phyloP scores from a whole-genome alignment of 768 basidiomycete species.

The Tephrocybe sp. region DNA sequence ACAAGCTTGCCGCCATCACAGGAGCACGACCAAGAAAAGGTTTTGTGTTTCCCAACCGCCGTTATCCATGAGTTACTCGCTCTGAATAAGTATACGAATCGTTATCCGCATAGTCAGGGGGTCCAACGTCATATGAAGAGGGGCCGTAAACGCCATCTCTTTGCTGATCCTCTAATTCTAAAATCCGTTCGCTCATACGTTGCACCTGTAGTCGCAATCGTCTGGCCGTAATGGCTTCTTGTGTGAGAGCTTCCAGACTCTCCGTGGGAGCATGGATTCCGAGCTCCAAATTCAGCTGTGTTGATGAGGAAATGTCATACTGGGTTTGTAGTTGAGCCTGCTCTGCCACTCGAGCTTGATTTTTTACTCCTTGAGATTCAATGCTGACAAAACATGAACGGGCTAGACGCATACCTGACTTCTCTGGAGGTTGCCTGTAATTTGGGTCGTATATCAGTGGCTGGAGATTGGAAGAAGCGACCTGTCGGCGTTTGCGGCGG shows the following conservation, averaged over 20 bases:
- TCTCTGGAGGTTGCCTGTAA: conserved; percentile 8
- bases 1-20: not conserved
- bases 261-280: not conserved
- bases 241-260: not conserved
- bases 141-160: not conserved
- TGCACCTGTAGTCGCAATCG: conserved; percentile 3
- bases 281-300: not conserved
- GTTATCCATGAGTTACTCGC: not conserved
- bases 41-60: not conserved
- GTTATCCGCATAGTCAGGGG: conserved; percentile 5
- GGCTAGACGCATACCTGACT: conserved; percentile 3
- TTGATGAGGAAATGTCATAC: not conserved
- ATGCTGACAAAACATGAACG: too few relatives aligned
- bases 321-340: not conserved
- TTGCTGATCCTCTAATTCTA: conserved; percentile 11
- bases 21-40: not conserved
- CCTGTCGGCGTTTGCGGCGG: not conserved
- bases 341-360: not conserved
- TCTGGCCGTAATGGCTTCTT: not conserved
- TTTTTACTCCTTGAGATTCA: too few relatives aligned
- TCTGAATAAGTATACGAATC: conserved; percentile 9
- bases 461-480: not conserved
- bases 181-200: conserved; percentile 6
- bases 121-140: not conserved
- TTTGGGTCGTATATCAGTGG: not conserved